Evolutionary conservation across 176 grass and related monocot species (phyloP), one percentile per base, ranked within the genome.

Genomic region (Oropetium thomaeum): DNA sequence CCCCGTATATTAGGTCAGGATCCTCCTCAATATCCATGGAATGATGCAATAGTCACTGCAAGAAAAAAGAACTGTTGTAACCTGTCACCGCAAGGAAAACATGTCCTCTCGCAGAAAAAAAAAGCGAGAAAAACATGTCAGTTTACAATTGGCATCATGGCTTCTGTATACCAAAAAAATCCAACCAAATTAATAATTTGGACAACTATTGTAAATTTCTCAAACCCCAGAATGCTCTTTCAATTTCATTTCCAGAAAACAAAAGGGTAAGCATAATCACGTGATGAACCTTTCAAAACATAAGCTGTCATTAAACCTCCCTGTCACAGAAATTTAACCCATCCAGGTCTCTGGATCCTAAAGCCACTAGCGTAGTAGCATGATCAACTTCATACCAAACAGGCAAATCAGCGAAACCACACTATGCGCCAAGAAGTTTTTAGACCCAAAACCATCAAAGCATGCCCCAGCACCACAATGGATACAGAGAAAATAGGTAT

Each of bases 1-100:
- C 82, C 25, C 86, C 90, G 83, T 73, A 83, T 71, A 88, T 64
- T 55, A 86, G 81, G 22, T 92, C 83, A 37, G 83, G 63, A 65
- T 68, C 74, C 38, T 38, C 69, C 61, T 37, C 29, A 67, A 65
- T 58, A 83, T 81, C 83, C 85, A 85, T 80, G 55, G 48, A 52
- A 34, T 65, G 58, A 85, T 80, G 55, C 38, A 51, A 27, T 77
- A 70, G 28, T 42, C 63, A 75, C 62, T 40, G 57, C 68, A 2
- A 61, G 58, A 33, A 70, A 70, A 61, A 3, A 5, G 2, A 7
- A 33, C 47, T 41, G 29, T 12, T 83, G 62, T 68, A 43, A 74
- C 11, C 62, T 57, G 33, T 16, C 68, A 33, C 63, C 6, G 40
- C 57, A 78, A 61, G 65, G 54, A 47, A 25, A 53, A 22, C 5